Base-by-base conservation (phyloP, 2,329 filamentous ascomycete species). In the Bertia moriformis region DNA sequence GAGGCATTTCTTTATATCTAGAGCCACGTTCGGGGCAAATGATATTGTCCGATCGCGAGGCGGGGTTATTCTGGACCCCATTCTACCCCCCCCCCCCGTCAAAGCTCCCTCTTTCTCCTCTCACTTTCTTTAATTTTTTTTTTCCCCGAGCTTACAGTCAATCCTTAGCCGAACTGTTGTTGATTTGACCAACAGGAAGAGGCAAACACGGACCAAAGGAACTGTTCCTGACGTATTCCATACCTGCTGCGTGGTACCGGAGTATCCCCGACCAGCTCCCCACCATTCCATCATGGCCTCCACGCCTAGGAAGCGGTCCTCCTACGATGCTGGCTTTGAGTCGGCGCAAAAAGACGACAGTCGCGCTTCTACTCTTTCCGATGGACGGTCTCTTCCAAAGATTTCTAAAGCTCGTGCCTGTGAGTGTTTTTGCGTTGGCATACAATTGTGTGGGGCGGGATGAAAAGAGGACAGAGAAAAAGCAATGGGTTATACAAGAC, bases 361-460 rank as follows among this genome's bases (percentile, higher is more conserved):
- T n/a, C 10, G 24, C n/a, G 10, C 24, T 18, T 35, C 32, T 18
- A 15, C 17, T 17, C 32, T 17, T 18, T 37, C 42, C 18, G 49
- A 54, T 18, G 45, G 43, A 37, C 42, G 45, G 18, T 42, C 46
- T 14, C 39, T 47, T 18, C 58, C 56, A 10, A 59, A 48, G 43
- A 57, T 60, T 22, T 60, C 58, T 39, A 60, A 60, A 49, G 57
- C 58, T 38, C 57, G 57, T 38, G 58, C 58, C 13, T 60, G 58
- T 60, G 44, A 51, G 58, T 54, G 7, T 35, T 18, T 35, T 18
- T 15, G 10, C 12, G 10, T 29, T n/a, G 24, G 24, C 24, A 10
- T 29, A 10, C n/a, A n/a, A n/a, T n/a, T n/a, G n/a, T n/a, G n/a
- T n/a, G n/a, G n/a, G n/a, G n/a, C n/a, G n/a, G n/a, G n/a, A n/a